phyloP scores from a whole-genome alignment of 441 rosid genomes.

The Gossypium trilobum region DNA sequence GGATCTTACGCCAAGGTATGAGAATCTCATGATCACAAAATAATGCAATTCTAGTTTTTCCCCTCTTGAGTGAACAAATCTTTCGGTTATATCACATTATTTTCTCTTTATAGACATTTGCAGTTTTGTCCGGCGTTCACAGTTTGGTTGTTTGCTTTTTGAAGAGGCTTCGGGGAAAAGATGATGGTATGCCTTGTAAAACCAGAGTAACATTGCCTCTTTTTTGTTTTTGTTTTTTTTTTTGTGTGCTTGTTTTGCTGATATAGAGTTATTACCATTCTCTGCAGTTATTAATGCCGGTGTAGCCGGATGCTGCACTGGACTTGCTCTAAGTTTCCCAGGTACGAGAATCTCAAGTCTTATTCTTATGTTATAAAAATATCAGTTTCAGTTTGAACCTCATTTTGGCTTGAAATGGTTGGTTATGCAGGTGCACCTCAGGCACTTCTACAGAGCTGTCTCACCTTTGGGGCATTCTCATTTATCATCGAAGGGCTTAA shows the following conservation, averaged over 20 bases:
- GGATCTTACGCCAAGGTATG: slow-evolving; percentile 80
- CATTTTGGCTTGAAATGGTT: not conserved
- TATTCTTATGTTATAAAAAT: not conserved
- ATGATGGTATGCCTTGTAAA: slow-evolving; percentile 54
- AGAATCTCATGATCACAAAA: not conserved
- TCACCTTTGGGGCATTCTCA: slow-evolving; percentile 80
- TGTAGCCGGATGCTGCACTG: slow-evolving; percentile 93
- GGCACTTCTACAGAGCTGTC: slow-evolving; percentile 68
- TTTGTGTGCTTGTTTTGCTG: not conserved
- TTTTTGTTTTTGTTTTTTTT: not conserved
- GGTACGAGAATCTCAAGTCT: slow-evolving; percentile 31
- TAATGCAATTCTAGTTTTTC: not conserved
- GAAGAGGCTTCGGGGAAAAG: slow-evolving; percentile 80
- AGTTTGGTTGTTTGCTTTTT: slow-evolving; percentile 82
- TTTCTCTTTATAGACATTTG: slow-evolving; percentile 49
- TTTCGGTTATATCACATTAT: not conserved
- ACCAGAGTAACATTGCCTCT: not conserved
- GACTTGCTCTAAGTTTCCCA: slow-evolving; percentile 82
- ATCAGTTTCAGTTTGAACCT: not conserved
- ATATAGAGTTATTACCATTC: slow-evolving; percentile 10
- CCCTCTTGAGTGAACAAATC: not conserved
- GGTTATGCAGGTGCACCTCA: slow-evolving; percentile 62
- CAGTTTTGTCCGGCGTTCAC: slow-evolving; percentile 76
- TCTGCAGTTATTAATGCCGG: slow-evolving; percentile 73
- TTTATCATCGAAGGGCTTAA: slow-evolving; percentile 66